Percentiles rank a stretch among this genome's conserved stretches.
These are phyloP conservation scores for Thamnidium elegans DNA, from an alignment of 192 early-diverging fungal species.

Conservation along the genomic window DNA sequence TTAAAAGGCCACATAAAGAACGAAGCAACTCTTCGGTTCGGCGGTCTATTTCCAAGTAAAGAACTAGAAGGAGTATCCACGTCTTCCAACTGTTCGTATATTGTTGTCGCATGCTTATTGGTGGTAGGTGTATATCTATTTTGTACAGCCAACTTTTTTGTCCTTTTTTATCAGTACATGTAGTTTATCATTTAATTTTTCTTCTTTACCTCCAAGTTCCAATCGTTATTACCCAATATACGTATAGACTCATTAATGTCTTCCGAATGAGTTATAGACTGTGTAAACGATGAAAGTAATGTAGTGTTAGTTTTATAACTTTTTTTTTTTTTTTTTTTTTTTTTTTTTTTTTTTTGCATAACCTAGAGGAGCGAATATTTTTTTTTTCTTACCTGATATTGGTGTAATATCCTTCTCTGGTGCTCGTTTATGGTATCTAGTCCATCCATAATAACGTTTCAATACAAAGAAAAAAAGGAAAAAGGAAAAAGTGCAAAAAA, in stretches of 20 bases:
- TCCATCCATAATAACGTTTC: constrained; percentile 1
- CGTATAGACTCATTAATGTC: constrained; percentile 1
- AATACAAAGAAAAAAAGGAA: background rate
- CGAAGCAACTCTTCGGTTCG: constrained; percentile 31
- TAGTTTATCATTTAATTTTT: background rate
- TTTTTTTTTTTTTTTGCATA: too few relatives aligned
- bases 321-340: too few relatives aligned
- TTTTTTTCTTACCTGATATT: constrained; percentile 18
- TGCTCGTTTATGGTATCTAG: constrained; percentile 6
- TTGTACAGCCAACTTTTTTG: background rate
- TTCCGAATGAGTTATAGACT: constrained; percentile 2
- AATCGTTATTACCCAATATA: background rate
- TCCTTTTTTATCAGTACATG: background rate
- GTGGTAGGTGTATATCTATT: background rate
- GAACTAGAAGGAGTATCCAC: background rate
- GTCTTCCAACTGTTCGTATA: background rate
- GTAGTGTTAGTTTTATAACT: background rate
- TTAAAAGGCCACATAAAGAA: constrained; percentile 50
- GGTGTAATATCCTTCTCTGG: constrained; percentile 14
- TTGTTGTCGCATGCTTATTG: background rate
- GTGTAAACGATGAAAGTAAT: background rate
- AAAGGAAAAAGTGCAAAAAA: too few relatives aligned
- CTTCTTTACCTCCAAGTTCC: constrained; percentile 13
- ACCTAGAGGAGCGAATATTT: background rate
- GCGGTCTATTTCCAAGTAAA: background rate